A percentile compares a stretch with the other conserved stretches of the same genome.
phyloP scores from a whole-genome alignment of 2,329 filamentous ascomycete species.

The Daldinia sp. region DNA sequence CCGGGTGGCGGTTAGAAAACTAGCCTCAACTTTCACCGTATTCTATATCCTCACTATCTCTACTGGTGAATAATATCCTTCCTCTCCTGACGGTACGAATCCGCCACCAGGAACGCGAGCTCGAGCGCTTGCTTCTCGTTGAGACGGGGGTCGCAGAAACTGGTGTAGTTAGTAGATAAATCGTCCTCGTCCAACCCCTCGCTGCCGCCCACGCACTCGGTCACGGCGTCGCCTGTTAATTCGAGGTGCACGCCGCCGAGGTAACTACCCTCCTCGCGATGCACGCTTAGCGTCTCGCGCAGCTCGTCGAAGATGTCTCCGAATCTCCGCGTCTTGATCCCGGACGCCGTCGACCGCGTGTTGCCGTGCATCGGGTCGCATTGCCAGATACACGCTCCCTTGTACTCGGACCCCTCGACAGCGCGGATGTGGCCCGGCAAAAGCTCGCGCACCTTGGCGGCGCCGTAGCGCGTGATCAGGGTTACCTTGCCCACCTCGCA shows the following conservation, averaged over 20 bases:
- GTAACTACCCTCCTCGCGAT: conserved; percentile 83
- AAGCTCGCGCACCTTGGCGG: conserved; percentile 75
- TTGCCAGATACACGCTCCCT: conserved; percentile 83
- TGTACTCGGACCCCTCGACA: conserved; percentile 79
- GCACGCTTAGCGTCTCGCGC: conserved; percentile 81
- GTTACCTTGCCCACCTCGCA: conserved; percentile 92
- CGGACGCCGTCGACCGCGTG: conserved; percentile 71
- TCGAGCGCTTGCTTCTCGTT: conserved; percentile 99
- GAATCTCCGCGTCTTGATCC: conserved; percentile 94
- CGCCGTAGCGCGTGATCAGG: conserved; percentile 94
- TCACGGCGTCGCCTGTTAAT: conserved; percentile 93
- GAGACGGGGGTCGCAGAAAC: conserved; percentile 91
- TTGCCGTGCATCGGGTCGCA: conserved; percentile 99
- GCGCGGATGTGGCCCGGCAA: conserved; percentile 88
- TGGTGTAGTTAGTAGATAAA: conserved; percentile 89
- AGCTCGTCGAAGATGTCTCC: conserved; percentile 89
- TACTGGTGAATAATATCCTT: conserved; percentile 26
- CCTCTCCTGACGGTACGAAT: conserved; percentile 67
- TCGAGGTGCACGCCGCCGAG: conserved; percentile 95
- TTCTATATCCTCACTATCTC: conserved; percentile 2
- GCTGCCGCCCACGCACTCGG: conserved; percentile 92
- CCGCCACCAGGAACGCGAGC: conserved; percentile 90
- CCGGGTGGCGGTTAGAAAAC: neutral
- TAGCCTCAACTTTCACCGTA: neutral
- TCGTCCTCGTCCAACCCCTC: conserved; percentile 89